These are phyloP conservation scores for Exophiala sp. DNA, from an alignment of 2,329 filamentous ascomycete genomes.

Conservation along the genomic window DNA sequence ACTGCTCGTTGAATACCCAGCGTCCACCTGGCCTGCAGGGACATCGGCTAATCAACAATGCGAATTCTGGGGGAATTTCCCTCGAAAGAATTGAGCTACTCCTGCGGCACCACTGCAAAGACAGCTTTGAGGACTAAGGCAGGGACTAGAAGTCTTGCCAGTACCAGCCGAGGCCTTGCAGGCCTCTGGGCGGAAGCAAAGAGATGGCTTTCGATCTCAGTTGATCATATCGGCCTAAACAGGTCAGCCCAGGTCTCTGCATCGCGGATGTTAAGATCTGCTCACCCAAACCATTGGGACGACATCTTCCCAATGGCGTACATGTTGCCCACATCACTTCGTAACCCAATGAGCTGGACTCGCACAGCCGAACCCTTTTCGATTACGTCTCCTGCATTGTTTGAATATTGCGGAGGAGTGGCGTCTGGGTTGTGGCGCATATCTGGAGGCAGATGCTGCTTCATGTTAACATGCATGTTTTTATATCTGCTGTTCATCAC, in stretches of 20 bases:
- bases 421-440: slow-evolving; percentile 94
- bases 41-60: not conserved
- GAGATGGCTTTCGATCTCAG: not conserved
- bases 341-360: slow-evolving; percentile 87
- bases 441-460: slow-evolving; percentile 66
- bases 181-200: not conserved
- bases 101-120: not conserved
- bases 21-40: not conserved
- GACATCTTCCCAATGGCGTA: slow-evolving; percentile 98
- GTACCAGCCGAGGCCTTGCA: not conserved
- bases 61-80: not conserved
- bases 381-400: slow-evolving; percentile 83
- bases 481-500: slow-evolving; percentile 12
- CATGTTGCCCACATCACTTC: slow-evolving; percentile 90
- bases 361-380: slow-evolving; percentile 90
- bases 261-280: slow-evolving; percentile 2
- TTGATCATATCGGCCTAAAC: slow-evolving; percentile 6
- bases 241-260: not conserved
- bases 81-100: not conserved
- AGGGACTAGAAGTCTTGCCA: not conserved
- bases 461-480: slow-evolving; percentile 10
- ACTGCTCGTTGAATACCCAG: no score
- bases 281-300: slow-evolving; percentile 54
- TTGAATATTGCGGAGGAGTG: slow-evolving; percentile 92
- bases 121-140: not conserved